phyloP scores from a whole-genome alignment of 495 filamentous ascomycete genomes.

The Trichoderma reesei region DNA sequence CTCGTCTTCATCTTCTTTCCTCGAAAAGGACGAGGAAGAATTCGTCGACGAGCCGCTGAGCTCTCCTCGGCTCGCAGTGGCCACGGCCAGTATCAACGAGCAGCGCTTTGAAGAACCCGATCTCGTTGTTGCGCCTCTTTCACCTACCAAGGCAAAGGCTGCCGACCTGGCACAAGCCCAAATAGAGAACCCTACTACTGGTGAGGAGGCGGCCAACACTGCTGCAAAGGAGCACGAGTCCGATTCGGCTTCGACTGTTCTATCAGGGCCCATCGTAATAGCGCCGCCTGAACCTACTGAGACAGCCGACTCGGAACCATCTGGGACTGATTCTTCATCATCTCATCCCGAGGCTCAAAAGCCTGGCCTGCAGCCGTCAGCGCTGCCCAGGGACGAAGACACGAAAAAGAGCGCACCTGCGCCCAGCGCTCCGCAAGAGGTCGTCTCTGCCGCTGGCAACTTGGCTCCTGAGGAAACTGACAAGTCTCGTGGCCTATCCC shows the following conservation, averaged over 20 bases:
- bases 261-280: background rate
- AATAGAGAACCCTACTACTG: background rate
- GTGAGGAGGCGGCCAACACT: background rate
- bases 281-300: background rate
- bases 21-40: slow-evolving; percentile 52
- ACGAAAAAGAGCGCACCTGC: background rate
- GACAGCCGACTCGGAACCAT: background rate
- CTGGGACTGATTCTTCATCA: background rate
- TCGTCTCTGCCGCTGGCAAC: background rate
- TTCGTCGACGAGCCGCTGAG: slow-evolving; percentile 63
- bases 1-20: slow-evolving; percentile 21
- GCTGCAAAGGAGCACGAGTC: background rate
- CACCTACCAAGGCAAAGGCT: slow-evolving; percentile 32
- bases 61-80: slow-evolving; percentile 41
- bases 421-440: background rate
- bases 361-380: background rate
- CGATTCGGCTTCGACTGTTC: background rate
- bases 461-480: background rate
- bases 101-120: slow-evolving; percentile 34
- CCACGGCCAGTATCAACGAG: slow-evolving; percentile 28
- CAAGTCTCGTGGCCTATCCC: slow-evolving; percentile 26
- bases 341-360: background rate
- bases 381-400: background rate
- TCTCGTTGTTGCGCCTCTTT: slow-evolving; percentile 39
- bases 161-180: slow-evolving; percentile 8